phyloP scores from a whole-genome alignment of 345 rosid species.

The Leavenworthia alabamica region DNA sequence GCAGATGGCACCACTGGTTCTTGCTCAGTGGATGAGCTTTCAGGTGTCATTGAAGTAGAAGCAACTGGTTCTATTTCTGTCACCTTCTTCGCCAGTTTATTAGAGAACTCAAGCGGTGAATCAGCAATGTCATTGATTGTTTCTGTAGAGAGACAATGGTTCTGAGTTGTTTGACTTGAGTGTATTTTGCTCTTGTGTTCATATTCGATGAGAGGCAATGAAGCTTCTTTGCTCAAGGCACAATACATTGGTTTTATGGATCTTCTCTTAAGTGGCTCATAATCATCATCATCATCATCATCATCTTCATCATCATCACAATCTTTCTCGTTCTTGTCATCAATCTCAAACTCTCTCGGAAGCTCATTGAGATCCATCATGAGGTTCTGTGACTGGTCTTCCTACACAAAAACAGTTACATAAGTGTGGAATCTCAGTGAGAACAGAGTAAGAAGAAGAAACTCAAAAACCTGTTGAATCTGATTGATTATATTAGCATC shows the following conservation, averaged over 20 bases:
- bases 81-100: not conserved
- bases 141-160: slow-evolving; percentile 45
- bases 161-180: slow-evolving; percentile 46
- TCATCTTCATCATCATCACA: not conserved
- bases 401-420: not conserved
- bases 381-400: not conserved
- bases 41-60: not conserved
- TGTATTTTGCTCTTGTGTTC: slow-evolving; percentile 54
- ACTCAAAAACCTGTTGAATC: slow-evolving; percentile 40
- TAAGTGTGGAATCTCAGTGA: not conserved
- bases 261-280: not conserved
- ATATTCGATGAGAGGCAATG: slow-evolving; percentile 42
- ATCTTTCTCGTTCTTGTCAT: not conserved
- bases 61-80: not conserved
- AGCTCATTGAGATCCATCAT: not conserved
- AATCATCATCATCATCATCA: not conserved
- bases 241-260: slow-evolving; percentile 30
- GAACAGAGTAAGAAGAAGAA: not conserved
- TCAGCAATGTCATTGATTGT: not conserved
- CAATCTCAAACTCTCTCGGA: not conserved
- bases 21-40: not conserved
- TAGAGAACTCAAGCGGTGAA: not conserved
- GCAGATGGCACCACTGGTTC: not conserved
- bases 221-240: slow-evolving; percentile 42
- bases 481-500: not conserved